Conservation (phyloP, 2,329 filamentous ascomycete genomes). For the Diaporthe citri region DNA sequence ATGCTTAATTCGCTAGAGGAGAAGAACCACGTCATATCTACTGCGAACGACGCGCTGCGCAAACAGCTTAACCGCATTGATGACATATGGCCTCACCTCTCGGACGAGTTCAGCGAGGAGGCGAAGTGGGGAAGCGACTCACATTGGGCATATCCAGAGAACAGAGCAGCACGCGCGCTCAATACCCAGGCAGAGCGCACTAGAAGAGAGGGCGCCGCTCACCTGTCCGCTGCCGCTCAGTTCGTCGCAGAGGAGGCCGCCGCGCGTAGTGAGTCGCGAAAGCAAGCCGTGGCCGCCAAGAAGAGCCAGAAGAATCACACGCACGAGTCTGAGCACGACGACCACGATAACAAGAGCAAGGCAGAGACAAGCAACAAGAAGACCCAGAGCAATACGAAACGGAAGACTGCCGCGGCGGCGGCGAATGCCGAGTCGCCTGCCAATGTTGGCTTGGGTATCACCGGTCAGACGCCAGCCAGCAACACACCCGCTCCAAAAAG, state of each 20-base stretch:
- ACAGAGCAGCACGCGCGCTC: conserved; percentile 73
- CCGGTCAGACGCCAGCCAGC: conserved; percentile 64
- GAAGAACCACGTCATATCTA: conserved; percentile 96
- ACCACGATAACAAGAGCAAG: conserved; percentile 66
- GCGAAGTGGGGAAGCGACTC: conserved; percentile 90
- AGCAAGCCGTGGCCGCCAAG: conserved; percentile 83
- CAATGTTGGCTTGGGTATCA: conserved; percentile 74
- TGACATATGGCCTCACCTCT: conserved; percentile 87
- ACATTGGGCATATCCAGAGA: conserved; percentile 96
- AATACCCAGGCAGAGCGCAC: conserved; percentile 77
- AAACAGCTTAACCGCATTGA: conserved; percentile 88
- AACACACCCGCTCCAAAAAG: conserved; percentile 75
- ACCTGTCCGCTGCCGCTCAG: conserved; percentile 81
- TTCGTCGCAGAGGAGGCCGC: conserved; percentile 86
- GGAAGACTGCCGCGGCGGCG: conserved; percentile 66
- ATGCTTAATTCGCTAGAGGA: conserved; percentile 94
- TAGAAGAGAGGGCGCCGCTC: conserved; percentile 81
- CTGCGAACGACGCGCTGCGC: conserved; percentile 89
- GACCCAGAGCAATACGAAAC: conserved; percentile 69
- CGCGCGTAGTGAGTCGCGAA: conserved; percentile 84
- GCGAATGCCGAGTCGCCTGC: conserved; percentile 42
- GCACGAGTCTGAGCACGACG: conserved; percentile 84
- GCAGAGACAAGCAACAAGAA: conserved; percentile 70
- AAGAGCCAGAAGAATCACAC: conserved; percentile 76
- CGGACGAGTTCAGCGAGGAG: conserved; percentile 92